Evolutionary conservation across 2,329 filamentous ascomycete genomes (phyloP).

Genomic region (Talaromyces funiculosus): DNA sequence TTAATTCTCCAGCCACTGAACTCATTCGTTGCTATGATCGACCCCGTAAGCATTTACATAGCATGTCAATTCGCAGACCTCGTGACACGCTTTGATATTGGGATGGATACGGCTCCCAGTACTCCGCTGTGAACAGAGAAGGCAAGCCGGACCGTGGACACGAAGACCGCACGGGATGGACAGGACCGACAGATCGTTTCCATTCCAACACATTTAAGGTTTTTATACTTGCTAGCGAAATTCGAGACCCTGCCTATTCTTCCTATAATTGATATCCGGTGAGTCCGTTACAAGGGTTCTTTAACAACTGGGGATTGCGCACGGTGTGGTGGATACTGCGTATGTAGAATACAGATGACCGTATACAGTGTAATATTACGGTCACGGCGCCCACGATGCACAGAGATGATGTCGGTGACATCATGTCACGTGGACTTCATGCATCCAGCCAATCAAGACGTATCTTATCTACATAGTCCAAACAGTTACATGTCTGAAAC

Average conservation of each 20-base stretch:
- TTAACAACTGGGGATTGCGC: background rate
- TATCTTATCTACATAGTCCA: background rate
- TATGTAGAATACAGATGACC: background rate
- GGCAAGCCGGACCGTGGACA: background rate
- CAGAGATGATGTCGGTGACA: background rate
- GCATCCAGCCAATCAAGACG: background rate
- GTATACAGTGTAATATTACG: background rate
- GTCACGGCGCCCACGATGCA: background rate
- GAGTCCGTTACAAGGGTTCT: background rate
- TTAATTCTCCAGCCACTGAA: slow-evolving; percentile 1
- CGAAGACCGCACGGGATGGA: background rate
- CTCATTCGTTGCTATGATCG: background rate
- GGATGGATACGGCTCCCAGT: background rate
- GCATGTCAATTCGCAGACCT: background rate
- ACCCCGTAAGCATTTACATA: no score
- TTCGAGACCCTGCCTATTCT: background rate
- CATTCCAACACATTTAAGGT: background rate
- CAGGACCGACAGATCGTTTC: background rate
- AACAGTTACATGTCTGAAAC: background rate
- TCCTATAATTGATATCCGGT: background rate
- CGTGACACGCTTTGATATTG: background rate
- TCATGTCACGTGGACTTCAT: background rate
- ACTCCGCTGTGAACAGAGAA: background rate
- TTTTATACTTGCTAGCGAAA: background rate
- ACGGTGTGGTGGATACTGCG: background rate